A percentile compares a stretch with the other conserved stretches of the same genome.
phyloP scores from a whole-genome alignment of 371 early-diverging fungal genomes.

The Mortierella sp. region DNA sequence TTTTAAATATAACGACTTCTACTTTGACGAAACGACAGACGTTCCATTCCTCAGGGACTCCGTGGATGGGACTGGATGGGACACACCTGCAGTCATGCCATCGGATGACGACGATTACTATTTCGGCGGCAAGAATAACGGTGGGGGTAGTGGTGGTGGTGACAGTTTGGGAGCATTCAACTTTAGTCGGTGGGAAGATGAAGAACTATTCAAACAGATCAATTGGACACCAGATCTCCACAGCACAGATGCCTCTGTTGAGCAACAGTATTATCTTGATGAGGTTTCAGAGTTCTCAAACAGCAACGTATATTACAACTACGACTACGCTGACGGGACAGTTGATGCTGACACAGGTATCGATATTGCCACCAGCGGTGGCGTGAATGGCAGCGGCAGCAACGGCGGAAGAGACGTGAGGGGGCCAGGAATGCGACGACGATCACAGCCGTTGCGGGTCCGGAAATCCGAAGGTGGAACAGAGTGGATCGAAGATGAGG shows the following conservation, averaged over 20 bases:
- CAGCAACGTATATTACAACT: conserved; percentile 17
- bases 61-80: conserved; percentile 48
- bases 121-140: conserved; percentile 1
- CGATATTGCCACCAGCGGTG: conserved; percentile 18
- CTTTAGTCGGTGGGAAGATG: conserved; percentile 38
- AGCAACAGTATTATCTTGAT: conserved; percentile 47
- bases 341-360: conserved; percentile 43
- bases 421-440: conserved; percentile 22
- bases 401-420: not conserved
- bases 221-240: conserved; percentile 42
- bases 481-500: conserved; percentile 51
- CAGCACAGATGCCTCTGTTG: conserved; percentile 38
- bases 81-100: conserved; percentile 50
- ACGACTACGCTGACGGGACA: conserved; percentile 22
- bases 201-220: conserved; percentile 44
- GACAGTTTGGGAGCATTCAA: conserved; percentile 13
- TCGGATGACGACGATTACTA: conserved; percentile 43
- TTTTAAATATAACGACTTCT: conserved; percentile 50
- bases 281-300: conserved; percentile 24
- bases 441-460: conserved; percentile 34
- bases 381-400: not conserved
- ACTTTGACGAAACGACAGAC: conserved; percentile 37
- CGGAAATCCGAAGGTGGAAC: conserved; percentile 53
- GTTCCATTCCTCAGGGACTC: conserved; percentile 29
- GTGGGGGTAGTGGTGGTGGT: not conserved